A percentile compares a stretch with the other conserved stretches of the same genome.
Evolutionary conservation across 768 basidiomycete genomes (phyloP).

Genomic region (Rhodotorula babjevae): DNA sequence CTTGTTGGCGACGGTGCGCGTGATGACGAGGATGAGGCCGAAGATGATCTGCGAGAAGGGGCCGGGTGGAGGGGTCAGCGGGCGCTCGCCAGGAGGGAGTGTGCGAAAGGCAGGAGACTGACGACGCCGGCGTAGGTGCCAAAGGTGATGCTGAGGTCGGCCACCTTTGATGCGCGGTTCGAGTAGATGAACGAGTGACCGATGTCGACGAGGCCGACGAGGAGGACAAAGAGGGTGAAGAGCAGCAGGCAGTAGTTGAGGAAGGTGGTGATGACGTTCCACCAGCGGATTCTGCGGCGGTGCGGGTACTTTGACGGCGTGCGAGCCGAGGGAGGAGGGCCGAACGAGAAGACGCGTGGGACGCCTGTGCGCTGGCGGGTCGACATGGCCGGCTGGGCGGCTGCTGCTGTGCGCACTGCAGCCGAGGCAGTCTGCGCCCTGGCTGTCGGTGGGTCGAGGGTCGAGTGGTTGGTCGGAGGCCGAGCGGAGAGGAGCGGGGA

Average conservation of each 20-base stretch:
- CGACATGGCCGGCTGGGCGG: background rate
- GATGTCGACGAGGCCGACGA: slow-evolving; percentile 9
- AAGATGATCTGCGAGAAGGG: slow-evolving; percentile 2
- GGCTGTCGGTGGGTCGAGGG: background rate
- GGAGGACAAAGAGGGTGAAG: background rate
- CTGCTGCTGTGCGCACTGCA: no score
- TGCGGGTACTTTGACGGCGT: background rate
- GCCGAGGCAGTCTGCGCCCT: no score
- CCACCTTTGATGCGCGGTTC: slow-evolving; percentile 1
- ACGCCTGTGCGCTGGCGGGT: background rate
- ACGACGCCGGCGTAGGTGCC: slow-evolving; percentile 12
- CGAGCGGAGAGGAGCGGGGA: no score
- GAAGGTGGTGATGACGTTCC: background rate
- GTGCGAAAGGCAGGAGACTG: background rate
- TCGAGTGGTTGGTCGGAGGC: no score
- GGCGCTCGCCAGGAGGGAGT: no score
- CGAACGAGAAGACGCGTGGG: background rate
- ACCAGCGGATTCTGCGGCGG: no score
- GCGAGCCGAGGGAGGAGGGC: background rate
- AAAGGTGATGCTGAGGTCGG: slow-evolving; percentile 3
- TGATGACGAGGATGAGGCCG: background rate
- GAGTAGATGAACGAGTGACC: background rate
- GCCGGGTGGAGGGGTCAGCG: no score
- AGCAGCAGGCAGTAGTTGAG: background rate
- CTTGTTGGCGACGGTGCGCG: background rate